Conservation (phyloP, 495 filamentous ascomycete genomes). For the Aspergillus asperescens region DNA sequence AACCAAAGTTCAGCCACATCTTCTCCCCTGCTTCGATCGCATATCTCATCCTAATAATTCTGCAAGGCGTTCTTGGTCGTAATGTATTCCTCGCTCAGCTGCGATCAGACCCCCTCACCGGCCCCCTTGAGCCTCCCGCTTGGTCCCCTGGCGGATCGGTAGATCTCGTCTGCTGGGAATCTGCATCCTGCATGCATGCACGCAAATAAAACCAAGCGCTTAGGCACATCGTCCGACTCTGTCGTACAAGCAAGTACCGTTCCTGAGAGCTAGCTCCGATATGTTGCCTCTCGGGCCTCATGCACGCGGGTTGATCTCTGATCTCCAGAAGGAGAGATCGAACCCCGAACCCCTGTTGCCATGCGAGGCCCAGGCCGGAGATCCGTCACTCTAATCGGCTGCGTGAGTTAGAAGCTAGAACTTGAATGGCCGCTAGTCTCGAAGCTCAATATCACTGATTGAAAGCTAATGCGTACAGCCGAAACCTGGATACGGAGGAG, state of each 20-base stretch:
- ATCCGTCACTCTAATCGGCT: neutral
- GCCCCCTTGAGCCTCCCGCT: conserved; percentile 8
- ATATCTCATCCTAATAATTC: conserved; percentile 9
- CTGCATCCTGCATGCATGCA: conserved; percentile 8
- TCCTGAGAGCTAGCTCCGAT: neutral
- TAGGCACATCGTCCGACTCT: neutral
- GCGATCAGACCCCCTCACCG: conserved; percentile 18
- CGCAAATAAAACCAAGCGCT: neutral
- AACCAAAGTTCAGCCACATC: conserved; percentile 6
- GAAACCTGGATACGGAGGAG: neutral
- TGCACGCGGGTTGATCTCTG: neutral
- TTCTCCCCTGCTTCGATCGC: conserved; percentile 14
- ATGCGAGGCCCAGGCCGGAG: neutral
- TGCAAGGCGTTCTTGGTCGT: conserved; percentile 16
- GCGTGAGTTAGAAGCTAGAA: too few species aligned
- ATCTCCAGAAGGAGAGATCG: neutral
- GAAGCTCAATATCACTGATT: neutral
- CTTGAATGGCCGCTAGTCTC: neutral
- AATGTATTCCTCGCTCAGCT: neutral
- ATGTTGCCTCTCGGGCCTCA: neutral
- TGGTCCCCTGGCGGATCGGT: conserved; percentile 15
- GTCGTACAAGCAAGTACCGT: neutral
- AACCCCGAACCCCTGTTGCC: neutral
- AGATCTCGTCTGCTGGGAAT: conserved; percentile 10
- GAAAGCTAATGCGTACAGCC: conserved; percentile 1